phyloP scores from a whole-genome alignment of 148 eudicot species.

The Persicaria tinctoria region DNA sequence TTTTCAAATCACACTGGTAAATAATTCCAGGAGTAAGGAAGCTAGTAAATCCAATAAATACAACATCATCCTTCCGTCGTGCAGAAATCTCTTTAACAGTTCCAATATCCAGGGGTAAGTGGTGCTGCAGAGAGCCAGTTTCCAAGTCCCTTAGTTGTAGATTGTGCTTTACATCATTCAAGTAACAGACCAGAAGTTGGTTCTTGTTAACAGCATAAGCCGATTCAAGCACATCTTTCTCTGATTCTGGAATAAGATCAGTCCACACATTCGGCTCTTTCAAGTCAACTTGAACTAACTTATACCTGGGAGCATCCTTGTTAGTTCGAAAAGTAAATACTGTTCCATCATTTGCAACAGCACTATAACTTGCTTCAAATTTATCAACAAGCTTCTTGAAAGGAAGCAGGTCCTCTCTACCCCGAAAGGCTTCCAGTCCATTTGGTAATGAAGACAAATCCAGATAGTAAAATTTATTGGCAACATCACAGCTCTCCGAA shows the following conservation, averaged over 20 bases:
- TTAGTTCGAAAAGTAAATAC: constrained; percentile 80
- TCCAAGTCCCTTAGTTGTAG: constrained; percentile 75
- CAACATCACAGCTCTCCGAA: constrained; percentile 65
- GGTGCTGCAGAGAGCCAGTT: constrained; percentile 56
- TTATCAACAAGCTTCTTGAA: constrained; percentile 74
- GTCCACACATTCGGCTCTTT: constrained; percentile 65
- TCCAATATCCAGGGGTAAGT: constrained; percentile 86
- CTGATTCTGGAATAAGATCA: constrained; percentile 62
- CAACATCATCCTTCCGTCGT: constrained; percentile 47
- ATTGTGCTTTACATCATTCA: constrained; percentile 80
- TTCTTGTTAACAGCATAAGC: constrained; percentile 62
- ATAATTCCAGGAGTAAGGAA: constrained; percentile 82
- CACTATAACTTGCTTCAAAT: constrained; percentile 67
- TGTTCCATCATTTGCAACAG: constrained; percentile 73
- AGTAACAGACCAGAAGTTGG: constrained; percentile 65
- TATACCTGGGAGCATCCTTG: constrained; percentile 86
- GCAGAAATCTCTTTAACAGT: constrained; percentile 64
- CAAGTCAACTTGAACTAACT: constrained; percentile 77
- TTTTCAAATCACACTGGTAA: constrained; percentile 56
- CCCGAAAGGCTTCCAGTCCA: constrained; percentile 68
- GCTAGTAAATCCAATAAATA: constrained; percentile 74
- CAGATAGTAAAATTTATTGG: constrained; percentile 73
- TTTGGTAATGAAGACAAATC: constrained; percentile 50
- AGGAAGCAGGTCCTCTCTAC: constrained; percentile 59
- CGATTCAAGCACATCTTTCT: constrained; percentile 83